These are phyloP conservation scores for Erythrophleum ivorense DNA, from an alignment of 331 rosid genomes.

Conservation along the genomic window DNA sequence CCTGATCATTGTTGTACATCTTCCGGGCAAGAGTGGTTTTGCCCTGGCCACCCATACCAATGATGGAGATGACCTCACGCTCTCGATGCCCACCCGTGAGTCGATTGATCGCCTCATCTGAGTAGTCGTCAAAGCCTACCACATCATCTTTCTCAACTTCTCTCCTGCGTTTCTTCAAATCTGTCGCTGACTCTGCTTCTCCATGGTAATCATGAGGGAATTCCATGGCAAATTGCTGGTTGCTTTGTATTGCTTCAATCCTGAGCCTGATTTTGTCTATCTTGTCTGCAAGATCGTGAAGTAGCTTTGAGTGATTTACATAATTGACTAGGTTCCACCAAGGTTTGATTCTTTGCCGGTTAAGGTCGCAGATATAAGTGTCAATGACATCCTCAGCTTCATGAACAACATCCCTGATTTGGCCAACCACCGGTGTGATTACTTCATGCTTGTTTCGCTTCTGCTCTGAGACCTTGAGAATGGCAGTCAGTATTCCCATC, in stretches of 20 bases:
- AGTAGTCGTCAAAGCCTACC: constrained; percentile 30
- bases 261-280: not conserved
- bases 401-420: not conserved
- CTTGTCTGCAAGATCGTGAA: not conserved
- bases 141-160: not conserved
- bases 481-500: not conserved
- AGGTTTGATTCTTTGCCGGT: not conserved
- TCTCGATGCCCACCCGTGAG: not conserved
- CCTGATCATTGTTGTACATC: constrained; percentile 1
- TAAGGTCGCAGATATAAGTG: not conserved
- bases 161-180: constrained; percentile 12
- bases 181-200: not conserved
- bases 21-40: constrained; percentile 32
- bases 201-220: not conserved
- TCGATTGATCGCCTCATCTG: not conserved
- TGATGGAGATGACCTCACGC: not conserved
- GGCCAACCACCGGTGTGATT: not conserved
- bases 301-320: not conserved
- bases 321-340: not conserved
- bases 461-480: not conserved
- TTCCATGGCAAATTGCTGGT: not conserved
- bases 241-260: not conserved
- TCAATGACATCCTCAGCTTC: not conserved
- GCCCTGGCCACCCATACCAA: constrained; percentile 39
- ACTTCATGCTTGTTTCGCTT: not conserved